Conservation (phyloP, 1,284 basidiomycete species). For the Puccinia triticina region DNA sequence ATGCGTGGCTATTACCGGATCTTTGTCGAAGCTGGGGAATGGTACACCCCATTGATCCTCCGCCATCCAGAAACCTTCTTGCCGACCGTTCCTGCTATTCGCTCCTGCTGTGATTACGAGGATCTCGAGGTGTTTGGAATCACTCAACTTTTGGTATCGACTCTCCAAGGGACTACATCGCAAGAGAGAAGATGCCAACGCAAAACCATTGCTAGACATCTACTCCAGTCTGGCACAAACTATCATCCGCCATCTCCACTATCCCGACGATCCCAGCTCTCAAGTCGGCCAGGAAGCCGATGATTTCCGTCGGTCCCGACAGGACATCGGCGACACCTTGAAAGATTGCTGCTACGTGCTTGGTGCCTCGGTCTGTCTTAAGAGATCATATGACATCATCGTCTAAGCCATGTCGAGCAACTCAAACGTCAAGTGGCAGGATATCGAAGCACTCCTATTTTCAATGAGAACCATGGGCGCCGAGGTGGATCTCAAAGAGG, state of each 20-base stretch:
- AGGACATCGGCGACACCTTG: conserved; percentile 97
- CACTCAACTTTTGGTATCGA: conserved; percentile 98
- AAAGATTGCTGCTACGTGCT: conserved; percentile 98
- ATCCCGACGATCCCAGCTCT: conserved; percentile 76
- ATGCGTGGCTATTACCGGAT: no score
- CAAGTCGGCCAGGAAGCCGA: no score
- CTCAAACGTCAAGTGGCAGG: conserved; percentile 62
- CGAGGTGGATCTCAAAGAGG: no score
- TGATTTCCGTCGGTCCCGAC: conserved; percentile 93
- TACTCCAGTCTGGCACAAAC: conserved; percentile 81
- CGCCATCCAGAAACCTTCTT: conserved; percentile 86
- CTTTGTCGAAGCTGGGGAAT: no score
- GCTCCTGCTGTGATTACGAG: conserved; percentile 86
- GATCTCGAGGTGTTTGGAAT: conserved; percentile 97
- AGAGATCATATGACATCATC: conserved; percentile 79
- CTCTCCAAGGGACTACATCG: no score
- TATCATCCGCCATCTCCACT: conserved; percentile 89
- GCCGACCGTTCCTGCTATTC: conserved; percentile 90
- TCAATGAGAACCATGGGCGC: no score
- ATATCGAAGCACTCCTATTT: no score
- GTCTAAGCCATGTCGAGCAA: conserved; percentile 69
- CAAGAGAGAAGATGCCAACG: conserved; percentile 55
- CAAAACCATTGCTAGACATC: conserved; percentile 73
- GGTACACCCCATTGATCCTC: no score
- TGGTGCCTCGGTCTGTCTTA: conserved; percentile 80